Evolutionary conservation across 2,329 filamentous ascomycete species (phyloP), one percentile per base, ranked within the genome.

Genomic region (Westerdykella ornata): DNA sequence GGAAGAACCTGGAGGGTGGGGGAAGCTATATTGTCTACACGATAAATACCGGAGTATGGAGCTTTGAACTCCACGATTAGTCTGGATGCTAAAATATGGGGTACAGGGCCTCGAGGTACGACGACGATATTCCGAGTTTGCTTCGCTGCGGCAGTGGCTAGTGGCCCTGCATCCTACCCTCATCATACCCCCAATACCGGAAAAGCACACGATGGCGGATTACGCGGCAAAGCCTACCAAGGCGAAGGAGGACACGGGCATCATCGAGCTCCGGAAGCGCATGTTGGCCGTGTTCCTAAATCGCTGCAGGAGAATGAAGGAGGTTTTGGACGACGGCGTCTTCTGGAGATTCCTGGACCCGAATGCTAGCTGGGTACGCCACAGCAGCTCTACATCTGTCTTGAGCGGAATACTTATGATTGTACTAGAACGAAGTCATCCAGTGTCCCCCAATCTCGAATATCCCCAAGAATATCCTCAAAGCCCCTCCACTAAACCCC

Each of bases 121-220:
- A 56, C 80, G 92, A 56, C 80, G 92, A 57, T 98, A 98, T 68
- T 98, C 92, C 1, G 92, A 98, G 66, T 98, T 98, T 60, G 85
- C 87, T 28, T 95, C 90, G 13, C 72, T 98, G 43, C 80, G 92
- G 57, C 83, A 88, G 56, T 90, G 90, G 2, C 77, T 98, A 19
- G 88, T 89, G 35, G 85, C 85, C 54, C 77, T 98, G 47, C 94
- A 98, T 62, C 92, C 94, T 6, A 98, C 92, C 0, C 76, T 98
- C 32, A 85, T 98, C 56, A 85, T 98, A 39, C 94, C 92, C 6
- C 92, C 92, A 3, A 98, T 98, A 57, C 92, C 92, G 16, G 94
- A 98, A 70, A 98, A 98, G 68, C 92, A 98, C 67, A 92, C 88
- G 35, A 94, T 98, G 84, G 90, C 90, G 46, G 92, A 98, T 66